Evolutionary conservation across 805 yeast genomes (phyloP), one percentile per base, ranked within the genome.

Genomic region (Teunomyces funiuensis): DNA sequence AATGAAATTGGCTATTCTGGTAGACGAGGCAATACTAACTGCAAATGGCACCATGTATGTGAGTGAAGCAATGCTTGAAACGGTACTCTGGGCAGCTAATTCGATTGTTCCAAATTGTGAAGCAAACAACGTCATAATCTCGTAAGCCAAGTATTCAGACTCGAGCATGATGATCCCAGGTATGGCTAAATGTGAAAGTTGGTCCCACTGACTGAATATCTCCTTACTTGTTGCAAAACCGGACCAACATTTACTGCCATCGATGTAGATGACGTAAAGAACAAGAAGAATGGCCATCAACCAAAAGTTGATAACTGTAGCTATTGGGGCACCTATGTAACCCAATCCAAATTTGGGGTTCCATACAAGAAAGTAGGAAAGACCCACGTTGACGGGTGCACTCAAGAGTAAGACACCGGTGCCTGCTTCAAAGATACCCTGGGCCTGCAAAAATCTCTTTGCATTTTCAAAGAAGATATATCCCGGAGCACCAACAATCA

Each of bases 191-290:
- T 58, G 62, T 10, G 58, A 56, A 16, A 71, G 48, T 25, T 53
- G 55, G 18, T 60, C 54, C 75, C 75, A 71, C 39, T 61, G 60
- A 20, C 45, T 49, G 40, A 68, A 61, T 18, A 69, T 42, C 39
- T 66, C 64, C 2, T 50, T 26, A 0, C 74, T 49, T 22, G 78
- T 68, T 15, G 57, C 58, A 5, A 69, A 22, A 0, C 91, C 91
- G 46, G 67, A 75, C 91, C 91, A 85, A 52, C 91, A 85, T 51
- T 77, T 74, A 20, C 60, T 61, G 1, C 90, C 91, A 51, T 84
- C 87, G 28, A 83, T 59, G 45, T 26, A 46, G 15, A 26, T 15
- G 7, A 63, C 71, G 49, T 70, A 70, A 23, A 67, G 39, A 3
- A 69, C 56, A 28, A 71, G 50, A 27, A 71, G 50, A 4, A 64